Evolutionary conservation across 257 asterid genomes (phyloP).

Genomic region (Ilex asprella): DNA sequence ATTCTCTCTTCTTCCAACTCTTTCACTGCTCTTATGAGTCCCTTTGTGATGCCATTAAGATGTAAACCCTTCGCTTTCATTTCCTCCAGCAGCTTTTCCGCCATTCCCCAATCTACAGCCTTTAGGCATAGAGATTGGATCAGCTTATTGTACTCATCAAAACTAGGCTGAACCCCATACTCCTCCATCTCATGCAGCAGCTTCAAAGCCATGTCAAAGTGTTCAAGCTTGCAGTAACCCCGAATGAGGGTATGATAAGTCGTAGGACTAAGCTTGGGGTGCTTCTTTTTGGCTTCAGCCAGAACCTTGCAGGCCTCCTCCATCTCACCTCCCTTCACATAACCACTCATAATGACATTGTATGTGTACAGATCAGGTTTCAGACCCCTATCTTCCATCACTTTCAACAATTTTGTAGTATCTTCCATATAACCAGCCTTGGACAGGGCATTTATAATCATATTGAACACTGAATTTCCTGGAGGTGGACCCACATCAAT

Average conservation of each 20-base stretch:
- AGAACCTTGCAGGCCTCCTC: slow-evolving; percentile 63
- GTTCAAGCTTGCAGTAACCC: slow-evolving; percentile 77
- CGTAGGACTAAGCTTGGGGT: slow-evolving; percentile 49
- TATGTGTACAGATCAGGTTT: slow-evolving; percentile 81
- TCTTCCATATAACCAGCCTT: slow-evolving; percentile 58
- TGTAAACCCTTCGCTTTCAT: slow-evolving; percentile 54
- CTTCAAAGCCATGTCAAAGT: slow-evolving; percentile 62
- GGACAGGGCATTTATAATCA: slow-evolving; percentile 56
- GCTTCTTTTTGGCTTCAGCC: slow-evolving; percentile 64
- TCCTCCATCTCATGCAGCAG: slow-evolving; percentile 65
- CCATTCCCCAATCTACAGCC: slow-evolving; percentile 77
- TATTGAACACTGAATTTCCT: slow-evolving; percentile 58
- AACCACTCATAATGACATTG: slow-evolving; percentile 65
- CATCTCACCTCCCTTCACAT: slow-evolving; percentile 53
- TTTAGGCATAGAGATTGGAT: slow-evolving; percentile 78
- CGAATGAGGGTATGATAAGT: slow-evolving; percentile 67
- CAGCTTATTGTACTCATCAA: slow-evolving; percentile 70
- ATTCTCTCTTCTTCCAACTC: slow-evolving; percentile 52
- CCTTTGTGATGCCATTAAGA: slow-evolving; percentile 62
- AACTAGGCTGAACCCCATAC: slow-evolving; percentile 53
- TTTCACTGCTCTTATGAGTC: slow-evolving; percentile 71
- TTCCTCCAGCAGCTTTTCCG: slow-evolving; percentile 60
- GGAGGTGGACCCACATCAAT: slow-evolving; percentile 74
- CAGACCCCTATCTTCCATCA: slow-evolving; percentile 74
- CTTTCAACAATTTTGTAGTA: slow-evolving; percentile 35